Base-by-base conservation (phyloP, 306 rosid genomes). In the Chamaecrista fasciculata region DNA sequence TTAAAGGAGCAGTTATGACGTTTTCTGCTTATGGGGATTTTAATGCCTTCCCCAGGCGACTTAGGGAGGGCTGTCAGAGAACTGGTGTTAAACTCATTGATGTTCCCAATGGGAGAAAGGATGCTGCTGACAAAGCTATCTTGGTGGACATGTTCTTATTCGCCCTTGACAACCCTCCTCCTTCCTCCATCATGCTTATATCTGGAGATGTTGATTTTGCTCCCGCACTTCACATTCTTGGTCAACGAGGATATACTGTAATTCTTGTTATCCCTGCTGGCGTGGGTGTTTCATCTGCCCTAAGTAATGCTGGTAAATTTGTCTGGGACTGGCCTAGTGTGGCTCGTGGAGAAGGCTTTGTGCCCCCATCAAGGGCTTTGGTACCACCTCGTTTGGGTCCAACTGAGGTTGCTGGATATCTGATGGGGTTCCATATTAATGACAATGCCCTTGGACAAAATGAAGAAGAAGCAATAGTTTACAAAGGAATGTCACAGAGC, bases 321-420 rank as follows among this genome's bases (percentile, higher is more conserved):
- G 97, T 94, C 18, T 94, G 99, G 99, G 96, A 94, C 76, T 94
- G 99, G 99, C 85, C 96, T 28, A 84, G 92, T 5, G 96, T 94
- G 39, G 97, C 87, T 70, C 97, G 91, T 34, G 99, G 97, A 16
- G 99, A 94, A 75, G 97, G 99, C 66, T 88, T 86, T 72, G 86
- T 86, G 15, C 92, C 90, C 15, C 72, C 95, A 5, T 40, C 89
- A 57, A 94, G 82, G 80, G 59, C 65, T 72, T 75, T 85, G 46
- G 71, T 68, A 67, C 79, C 88, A 59, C 83, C 84, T 55, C 87
- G 87, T 8, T 85, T 82, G 34, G 82, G 78, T 49, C 67, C 74
- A 59, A 26, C 80, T 50, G 97, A 88, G 69, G 36, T 85, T 70
- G 62, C 89, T 63, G 92, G 92, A 63, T 78, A 84, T 84, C 64